Conservation (phyloP, 805 yeast species). For the Zygosaccharomyces lentus region DNA sequence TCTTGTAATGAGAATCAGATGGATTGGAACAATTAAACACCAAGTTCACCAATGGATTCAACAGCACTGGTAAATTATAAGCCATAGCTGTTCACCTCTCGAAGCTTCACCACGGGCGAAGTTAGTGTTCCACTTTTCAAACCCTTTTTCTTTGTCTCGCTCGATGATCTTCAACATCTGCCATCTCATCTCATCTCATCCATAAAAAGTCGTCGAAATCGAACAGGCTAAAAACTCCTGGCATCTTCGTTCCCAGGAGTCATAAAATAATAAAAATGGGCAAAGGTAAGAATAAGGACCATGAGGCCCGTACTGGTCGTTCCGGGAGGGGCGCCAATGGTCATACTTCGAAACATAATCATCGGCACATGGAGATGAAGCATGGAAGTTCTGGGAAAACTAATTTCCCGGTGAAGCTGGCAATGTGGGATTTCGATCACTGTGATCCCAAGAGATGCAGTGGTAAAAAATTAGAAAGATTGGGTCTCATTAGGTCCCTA, state of each 20-base stretch:
- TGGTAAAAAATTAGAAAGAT: conserved; percentile 86
- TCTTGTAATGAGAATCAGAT: conserved; percentile 42
- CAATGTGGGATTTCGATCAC: conserved; percentile 99
- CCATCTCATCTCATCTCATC: neutral
- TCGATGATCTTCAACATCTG: neutral
- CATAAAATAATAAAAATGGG: conserved; percentile 29
- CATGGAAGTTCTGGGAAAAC: conserved; percentile 34
- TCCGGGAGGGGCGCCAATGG: conserved; percentile 48
- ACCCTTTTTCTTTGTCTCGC: conserved; percentile 6
- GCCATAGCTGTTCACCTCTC: conserved; percentile 10
- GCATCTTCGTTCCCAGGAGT: neutral
- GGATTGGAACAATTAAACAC: conserved; percentile 63
- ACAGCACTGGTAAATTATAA: conserved; percentile 48
- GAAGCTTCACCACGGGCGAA: neutral
- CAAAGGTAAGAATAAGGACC: conserved; percentile 45
- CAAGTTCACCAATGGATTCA: conserved; percentile 61
- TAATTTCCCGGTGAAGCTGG: conserved; percentile 76
- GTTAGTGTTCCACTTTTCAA: neutral
- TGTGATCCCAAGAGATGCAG: conserved; percentile 98
- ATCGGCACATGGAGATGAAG: conserved; percentile 39
- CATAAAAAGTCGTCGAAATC: no score
- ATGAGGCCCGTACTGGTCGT: conserved; percentile 37
- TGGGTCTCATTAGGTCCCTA: conserved; percentile 74
- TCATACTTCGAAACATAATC: conserved; percentile 52
- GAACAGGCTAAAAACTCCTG: neutral